Evolutionary conservation across 1,284 basidiomycete species (phyloP).

Genomic region (Ganoderma sp.): DNA sequence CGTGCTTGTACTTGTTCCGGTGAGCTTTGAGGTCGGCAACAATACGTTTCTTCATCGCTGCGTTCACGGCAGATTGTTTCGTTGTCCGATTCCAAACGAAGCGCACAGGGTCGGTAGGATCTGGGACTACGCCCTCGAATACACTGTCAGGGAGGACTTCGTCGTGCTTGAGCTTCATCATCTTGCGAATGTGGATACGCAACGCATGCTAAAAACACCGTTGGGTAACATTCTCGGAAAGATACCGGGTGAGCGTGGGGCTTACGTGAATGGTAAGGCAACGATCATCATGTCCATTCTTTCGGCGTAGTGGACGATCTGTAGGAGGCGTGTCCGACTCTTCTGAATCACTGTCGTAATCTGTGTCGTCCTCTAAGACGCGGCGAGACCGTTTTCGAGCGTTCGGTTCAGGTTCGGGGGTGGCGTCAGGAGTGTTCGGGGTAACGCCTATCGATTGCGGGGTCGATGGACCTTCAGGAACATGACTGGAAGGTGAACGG

Average conservation of each 20-base stretch:
- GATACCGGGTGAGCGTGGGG: slow-evolving; percentile 5
- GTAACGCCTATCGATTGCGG: slow-evolving; percentile 22
- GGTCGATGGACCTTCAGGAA: slow-evolving; percentile 15
- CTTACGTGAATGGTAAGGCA: slow-evolving; percentile 70
- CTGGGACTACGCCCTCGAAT: slow-evolving; percentile 54
- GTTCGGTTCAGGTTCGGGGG: slow-evolving; percentile 23
- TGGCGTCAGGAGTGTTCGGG: slow-evolving; percentile 9
- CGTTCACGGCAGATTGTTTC: slow-evolving; percentile 73
- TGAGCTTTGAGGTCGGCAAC: slow-evolving; percentile 62
- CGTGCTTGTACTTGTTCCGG: slow-evolving; percentile 61
- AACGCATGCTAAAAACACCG: slow-evolving; percentile 62
- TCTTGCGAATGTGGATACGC: slow-evolving; percentile 61
- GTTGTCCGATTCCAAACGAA: slow-evolving; percentile 79
- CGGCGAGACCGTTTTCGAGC: slow-evolving; percentile 41
- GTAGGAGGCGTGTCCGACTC: slow-evolving; percentile 42
- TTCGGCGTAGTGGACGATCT: slow-evolving; percentile 50
- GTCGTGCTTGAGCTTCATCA: slow-evolving; percentile 62
- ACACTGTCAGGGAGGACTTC: slow-evolving; percentile 66
- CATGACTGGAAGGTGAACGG: background rate
- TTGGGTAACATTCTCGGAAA: slow-evolving; percentile 10
- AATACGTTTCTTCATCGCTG: slow-evolving; percentile 68
- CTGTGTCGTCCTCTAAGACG: slow-evolving; percentile 37
- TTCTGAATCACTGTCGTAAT: slow-evolving; percentile 39
- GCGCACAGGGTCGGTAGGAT: slow-evolving; percentile 58
- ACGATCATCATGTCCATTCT: slow-evolving; percentile 64